Conservation (phyloP, 2,329 filamentous ascomycete genomes). For the Fragosphaeria purpurea region DNA sequence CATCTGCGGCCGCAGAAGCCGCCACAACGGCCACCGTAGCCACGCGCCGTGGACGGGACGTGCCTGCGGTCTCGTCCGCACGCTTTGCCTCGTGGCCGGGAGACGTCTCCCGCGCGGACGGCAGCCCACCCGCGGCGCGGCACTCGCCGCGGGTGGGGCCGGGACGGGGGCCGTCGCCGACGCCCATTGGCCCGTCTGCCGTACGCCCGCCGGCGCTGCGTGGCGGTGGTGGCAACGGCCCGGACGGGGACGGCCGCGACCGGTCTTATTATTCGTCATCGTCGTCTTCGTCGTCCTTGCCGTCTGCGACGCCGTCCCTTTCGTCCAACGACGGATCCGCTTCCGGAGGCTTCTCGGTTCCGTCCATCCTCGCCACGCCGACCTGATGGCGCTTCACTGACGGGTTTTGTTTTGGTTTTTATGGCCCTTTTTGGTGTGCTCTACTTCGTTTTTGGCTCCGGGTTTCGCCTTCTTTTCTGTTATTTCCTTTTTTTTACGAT, state of each 20-base stretch:
- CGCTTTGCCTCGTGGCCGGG: no score
- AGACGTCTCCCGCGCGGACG: no score
- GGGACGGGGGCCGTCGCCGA: no score
- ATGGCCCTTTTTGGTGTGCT: not conserved
- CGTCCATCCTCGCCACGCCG: constrained; percentile 6
- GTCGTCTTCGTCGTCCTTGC: constrained; percentile 3
- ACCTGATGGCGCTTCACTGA: not conserved
- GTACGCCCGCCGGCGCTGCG: no score
- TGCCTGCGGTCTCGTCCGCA: no score
- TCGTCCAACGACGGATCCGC: not conserved
- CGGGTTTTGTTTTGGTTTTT: not conserved
- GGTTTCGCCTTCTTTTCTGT: not conserved
- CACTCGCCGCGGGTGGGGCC: no score
- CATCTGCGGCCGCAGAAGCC: no score
- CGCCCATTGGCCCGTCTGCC: no score
- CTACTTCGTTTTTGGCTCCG: not conserved
- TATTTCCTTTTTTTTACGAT: not conserved
- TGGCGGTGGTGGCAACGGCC: not conserved
- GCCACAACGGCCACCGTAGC: no score
- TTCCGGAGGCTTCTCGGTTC: constrained; percentile 5
- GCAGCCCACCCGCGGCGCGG: no score
- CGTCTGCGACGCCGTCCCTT: not conserved
- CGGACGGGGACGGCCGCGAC: no score
- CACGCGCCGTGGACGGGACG: no score
- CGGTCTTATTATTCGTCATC: constrained; percentile 1